Evolutionary conservation across 257 asterid species (phyloP).

Genomic region (Solanum gracilifrons): DNA sequence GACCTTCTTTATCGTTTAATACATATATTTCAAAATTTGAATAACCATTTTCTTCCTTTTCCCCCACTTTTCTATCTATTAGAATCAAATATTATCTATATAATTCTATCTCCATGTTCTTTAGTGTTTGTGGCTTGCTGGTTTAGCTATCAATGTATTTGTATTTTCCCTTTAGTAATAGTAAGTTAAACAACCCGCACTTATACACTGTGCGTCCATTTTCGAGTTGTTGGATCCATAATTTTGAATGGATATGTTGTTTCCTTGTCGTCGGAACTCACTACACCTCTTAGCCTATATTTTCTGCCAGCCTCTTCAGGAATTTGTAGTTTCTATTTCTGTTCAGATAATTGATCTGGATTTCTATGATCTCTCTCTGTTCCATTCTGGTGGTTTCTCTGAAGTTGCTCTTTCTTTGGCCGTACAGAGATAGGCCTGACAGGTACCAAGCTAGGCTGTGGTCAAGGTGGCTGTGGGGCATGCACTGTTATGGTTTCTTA

Average conservation of each 20-base stretch:
- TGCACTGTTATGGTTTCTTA: slow-evolving; percentile 97
- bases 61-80: background rate
- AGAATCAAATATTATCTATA: background rate
- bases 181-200: background rate
- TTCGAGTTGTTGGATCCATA: background rate
- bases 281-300: background rate
- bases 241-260: background rate
- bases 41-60: background rate
- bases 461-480: slow-evolving; percentile 99
- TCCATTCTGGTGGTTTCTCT: slow-evolving; percentile 2
- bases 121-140: background rate
- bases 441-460: slow-evolving; percentile 97
- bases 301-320: background rate
- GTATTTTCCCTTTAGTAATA: background rate
- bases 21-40: background rate
- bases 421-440: slow-evolving; percentile 65
- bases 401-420: slow-evolving; percentile 5
- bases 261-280: background rate
- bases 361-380: background rate
- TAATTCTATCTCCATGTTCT: background rate
- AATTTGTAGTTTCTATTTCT: background rate
- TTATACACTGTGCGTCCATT: background rate
- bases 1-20: background rate
- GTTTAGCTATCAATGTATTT: background rate
- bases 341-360: background rate